phyloP scores from a whole-genome alignment of 495 filamentous ascomycete genomes.

The Xylaria cubensis region DNA sequence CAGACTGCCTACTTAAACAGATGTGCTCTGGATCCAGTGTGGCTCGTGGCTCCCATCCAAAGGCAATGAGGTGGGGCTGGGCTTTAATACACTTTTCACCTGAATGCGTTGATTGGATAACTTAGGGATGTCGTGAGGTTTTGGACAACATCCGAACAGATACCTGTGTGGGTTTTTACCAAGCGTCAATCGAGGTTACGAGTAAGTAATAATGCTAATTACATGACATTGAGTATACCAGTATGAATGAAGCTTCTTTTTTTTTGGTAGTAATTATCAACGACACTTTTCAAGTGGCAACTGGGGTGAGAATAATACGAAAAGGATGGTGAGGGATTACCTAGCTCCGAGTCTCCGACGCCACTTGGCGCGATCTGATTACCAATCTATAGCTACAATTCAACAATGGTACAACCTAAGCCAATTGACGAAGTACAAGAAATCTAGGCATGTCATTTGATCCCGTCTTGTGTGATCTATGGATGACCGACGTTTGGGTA shows the following conservation, averaged over 20 bases:
- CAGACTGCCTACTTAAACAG: neutral
- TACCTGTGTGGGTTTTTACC: neutral
- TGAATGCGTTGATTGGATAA: neutral
- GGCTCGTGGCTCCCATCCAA: neutral
- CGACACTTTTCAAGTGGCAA: too few species aligned
- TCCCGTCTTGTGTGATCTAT: slow-evolving; percentile 5
- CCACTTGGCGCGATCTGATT: neutral
- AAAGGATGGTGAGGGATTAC: too few species aligned
- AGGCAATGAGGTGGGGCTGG: neutral
- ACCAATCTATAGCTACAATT: neutral
- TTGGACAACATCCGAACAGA: neutral
- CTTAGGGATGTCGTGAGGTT: neutral
- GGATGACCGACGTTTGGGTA: neutral
- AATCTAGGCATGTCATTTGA: neutral
- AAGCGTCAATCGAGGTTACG: neutral
- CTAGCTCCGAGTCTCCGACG: neutral
- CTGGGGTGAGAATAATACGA: too few species aligned
- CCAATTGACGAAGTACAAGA: neutral
- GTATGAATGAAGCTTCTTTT: too few species aligned
- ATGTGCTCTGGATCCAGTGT: neutral
- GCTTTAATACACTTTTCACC: neutral
- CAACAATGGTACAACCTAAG: neutral
- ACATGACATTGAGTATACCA: too few species aligned
- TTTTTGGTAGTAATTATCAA: too few species aligned
- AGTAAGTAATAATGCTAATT: neutral